Conservation (phyloP, 805 yeast genomes). For the Yarrowia phangngaensis region DNA sequence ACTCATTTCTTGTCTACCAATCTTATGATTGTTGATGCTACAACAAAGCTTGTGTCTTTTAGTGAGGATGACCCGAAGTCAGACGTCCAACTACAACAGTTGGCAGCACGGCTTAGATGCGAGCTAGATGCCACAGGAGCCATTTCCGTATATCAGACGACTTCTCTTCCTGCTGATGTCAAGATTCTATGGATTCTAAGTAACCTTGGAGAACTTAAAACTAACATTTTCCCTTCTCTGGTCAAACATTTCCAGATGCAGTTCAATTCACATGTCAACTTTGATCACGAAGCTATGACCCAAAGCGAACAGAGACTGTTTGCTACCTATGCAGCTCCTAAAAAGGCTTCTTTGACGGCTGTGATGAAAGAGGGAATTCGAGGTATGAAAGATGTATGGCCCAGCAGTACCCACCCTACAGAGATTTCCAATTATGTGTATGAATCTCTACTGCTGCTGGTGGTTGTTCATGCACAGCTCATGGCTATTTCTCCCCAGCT, state of each 20-base stretch:
- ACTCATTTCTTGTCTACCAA: constrained; percentile 30
- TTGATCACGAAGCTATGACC: constrained; percentile 45
- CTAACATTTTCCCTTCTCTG: constrained; percentile 47
- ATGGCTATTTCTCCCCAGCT: constrained; percentile 48
- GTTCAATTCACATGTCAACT: constrained; percentile 42
- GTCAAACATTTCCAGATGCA: constrained; percentile 48
- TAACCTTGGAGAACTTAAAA: constrained; percentile 50
- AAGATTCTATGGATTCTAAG: constrained; percentile 52
- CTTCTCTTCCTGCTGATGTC: constrained; percentile 41
- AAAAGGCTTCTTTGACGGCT: constrained; percentile 44
- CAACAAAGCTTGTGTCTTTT: neutral
- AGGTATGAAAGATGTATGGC: constrained; percentile 45
- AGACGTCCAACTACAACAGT: constrained; percentile 13
- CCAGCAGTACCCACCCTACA: constrained; percentile 34
- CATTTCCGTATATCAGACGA: constrained; percentile 16
- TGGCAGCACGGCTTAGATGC: constrained; percentile 5
- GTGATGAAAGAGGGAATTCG: constrained; percentile 44
- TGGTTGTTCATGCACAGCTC: constrained; percentile 52
- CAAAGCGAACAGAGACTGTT: constrained; percentile 54
- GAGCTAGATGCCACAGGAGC: constrained; percentile 9
- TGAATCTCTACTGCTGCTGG: constrained; percentile 48
- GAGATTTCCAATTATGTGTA: constrained; percentile 45
- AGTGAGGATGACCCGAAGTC: constrained; percentile 6
- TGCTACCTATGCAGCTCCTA: constrained; percentile 50
- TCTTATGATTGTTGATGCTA: constrained; percentile 14